Conservation (phyloP, 1,284 basidiomycete genomes). For the Phaffia rhodozyma region DNA sequence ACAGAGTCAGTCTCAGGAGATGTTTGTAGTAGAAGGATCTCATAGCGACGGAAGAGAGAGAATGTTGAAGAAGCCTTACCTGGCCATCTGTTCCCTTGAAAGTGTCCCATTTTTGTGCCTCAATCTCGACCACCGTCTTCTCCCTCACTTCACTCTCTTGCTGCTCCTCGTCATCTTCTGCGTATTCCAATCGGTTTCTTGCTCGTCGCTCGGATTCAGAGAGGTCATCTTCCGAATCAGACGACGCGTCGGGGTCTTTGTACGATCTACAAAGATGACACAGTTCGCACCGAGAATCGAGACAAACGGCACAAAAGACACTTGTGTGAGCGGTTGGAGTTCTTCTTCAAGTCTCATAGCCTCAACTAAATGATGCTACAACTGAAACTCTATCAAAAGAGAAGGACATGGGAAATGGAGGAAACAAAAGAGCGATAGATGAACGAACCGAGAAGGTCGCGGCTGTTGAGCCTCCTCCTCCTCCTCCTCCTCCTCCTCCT, state of each 20-base stretch:
- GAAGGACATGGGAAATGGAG: not conserved
- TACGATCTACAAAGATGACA: no score
- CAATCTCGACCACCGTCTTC: slow-evolving; percentile 52
- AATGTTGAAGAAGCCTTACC: slow-evolving; percentile 33
- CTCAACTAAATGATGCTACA: no score
- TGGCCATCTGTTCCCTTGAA: slow-evolving; percentile 51
- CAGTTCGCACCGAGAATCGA: no score
- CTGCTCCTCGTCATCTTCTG: slow-evolving; percentile 56
- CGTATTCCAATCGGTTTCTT: slow-evolving; percentile 62
- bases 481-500: not conserved
- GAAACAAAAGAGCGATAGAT: not conserved
- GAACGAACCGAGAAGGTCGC: not conserved
- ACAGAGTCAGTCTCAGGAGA: no score
- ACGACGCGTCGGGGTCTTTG: slow-evolving; percentile 22
- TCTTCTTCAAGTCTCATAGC: no score
- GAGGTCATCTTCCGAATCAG: slow-evolving; percentile 34
- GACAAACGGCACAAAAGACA: no score
- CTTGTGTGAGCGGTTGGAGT: no score
- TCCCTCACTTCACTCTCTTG: slow-evolving; percentile 41
- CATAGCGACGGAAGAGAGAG: slow-evolving; percentile 2
- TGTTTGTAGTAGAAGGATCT: not conserved
- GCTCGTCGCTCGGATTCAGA: slow-evolving; percentile 54
- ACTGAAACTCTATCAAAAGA: no score
- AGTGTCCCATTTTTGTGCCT: slow-evolving; percentile 40
- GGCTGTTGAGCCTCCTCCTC: not conserved